Base-by-base conservation (phyloP, 2,329 filamentous ascomycete species). In the Colletotrichum siamense region DNA sequence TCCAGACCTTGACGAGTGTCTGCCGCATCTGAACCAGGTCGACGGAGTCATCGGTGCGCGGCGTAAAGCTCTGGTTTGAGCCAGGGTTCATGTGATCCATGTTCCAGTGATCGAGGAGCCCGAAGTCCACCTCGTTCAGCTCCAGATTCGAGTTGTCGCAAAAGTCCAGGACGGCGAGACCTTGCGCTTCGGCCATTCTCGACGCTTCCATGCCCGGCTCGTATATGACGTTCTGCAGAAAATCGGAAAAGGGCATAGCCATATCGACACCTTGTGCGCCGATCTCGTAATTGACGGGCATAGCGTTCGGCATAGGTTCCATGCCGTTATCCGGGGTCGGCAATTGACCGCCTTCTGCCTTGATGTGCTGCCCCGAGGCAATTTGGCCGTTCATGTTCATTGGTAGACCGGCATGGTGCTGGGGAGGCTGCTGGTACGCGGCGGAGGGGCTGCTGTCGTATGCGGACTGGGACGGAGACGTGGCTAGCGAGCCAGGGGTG, bases 101-200 rank as follows among this genome's bases (percentile, higher is more conserved):
- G 76, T 88, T 89, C 86, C 88, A 90, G 74, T 87, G 82, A 74
- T 89, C 87, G 16, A 91, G 79, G 7, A 90, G 82, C 1, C 87
- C 87, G 80, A 90, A 90, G 78, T 91, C 89, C 34, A 88, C 82
- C 18, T 90, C 89, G 13, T 87, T 89, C 26, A 91, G 83, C 63
- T 91, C 89, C 34, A 90, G 81, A 72, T 86, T 89, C 63, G 82
- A 83, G 73, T 91, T 85, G 69, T 88, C 86, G 76, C 88, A 89
- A 77, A 90, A 90, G 78, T 90, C 86, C 9, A 91, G 81, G 6
- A 90, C 85, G 22, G 84, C 84, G 16, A 88, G 82, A 1, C 85
- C 86, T 71, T 87, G 87, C 6, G 82, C 79, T 71, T 86, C 86
- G 13, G 68, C 63, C n/a, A 81, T 81, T 5, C 84, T 74, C 69